phyloP scores from a whole-genome alignment of 208 protist species.

The Wallacemonas rigidus region DNA sequence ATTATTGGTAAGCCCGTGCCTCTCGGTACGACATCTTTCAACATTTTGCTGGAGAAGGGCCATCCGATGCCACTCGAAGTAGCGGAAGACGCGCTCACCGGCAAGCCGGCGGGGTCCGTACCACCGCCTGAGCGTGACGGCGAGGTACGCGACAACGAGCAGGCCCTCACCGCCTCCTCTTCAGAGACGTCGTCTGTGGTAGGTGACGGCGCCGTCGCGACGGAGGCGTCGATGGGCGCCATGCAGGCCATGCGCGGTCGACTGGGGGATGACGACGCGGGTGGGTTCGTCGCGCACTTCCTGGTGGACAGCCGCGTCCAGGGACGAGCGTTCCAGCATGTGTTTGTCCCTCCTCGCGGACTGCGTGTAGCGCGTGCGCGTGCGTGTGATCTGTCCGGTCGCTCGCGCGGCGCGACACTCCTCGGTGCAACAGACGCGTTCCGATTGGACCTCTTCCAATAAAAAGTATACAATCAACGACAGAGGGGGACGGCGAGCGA shows the following conservation, averaged over 20 bases:
- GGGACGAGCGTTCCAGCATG: neutral
- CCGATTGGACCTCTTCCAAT: constrained; percentile 36
- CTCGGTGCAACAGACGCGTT: constrained; percentile 29
- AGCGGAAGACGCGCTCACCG: neutral
- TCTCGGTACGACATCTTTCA: constrained; percentile 96
- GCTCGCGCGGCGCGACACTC: neutral
- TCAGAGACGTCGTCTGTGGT: neutral
- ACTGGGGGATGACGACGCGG: neutral
- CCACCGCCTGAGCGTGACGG: too few relatives aligned
- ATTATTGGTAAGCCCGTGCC: constrained; percentile 98
- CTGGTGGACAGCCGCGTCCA: neutral
- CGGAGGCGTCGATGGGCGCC: neutral
- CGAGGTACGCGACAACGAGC: neutral
- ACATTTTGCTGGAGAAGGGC: constrained; percentile 63
- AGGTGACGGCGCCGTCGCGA: neutral
- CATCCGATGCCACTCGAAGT: constrained; percentile 2
- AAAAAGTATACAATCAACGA: neutral
- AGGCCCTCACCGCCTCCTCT: constrained; percentile 6
- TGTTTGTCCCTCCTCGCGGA: neutral
- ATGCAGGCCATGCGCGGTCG: constrained; percentile 3
- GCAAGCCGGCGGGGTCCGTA: neutral
- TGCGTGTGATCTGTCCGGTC: neutral
- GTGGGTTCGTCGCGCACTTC: neutral
- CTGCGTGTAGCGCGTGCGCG: neutral
- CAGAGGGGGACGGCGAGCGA: too few relatives aligned